These are phyloP conservation scores for Forsythia suspensa DNA, from an alignment of 257 asterid genomes.

Conservation along the genomic window DNA sequence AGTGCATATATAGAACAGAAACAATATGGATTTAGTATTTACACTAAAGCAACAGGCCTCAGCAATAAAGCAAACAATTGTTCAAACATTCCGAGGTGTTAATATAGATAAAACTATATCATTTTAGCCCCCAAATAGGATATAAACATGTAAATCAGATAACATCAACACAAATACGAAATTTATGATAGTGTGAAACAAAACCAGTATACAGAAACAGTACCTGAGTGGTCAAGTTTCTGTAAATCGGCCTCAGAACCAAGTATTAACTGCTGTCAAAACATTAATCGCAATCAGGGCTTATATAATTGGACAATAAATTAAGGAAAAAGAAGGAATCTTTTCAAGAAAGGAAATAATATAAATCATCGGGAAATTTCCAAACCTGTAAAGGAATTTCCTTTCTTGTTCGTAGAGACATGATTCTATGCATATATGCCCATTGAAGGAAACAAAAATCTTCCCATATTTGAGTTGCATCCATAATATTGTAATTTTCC, in stretches of 20 bases:
- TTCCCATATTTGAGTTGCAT: slow-evolving; percentile 27
- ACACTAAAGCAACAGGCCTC: not conserved
- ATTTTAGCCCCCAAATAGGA: not conserved
- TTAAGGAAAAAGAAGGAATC: not conserved
- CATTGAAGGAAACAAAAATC: slow-evolving; percentile 25
- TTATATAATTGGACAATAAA: not conserved
- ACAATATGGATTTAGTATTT: not conserved
- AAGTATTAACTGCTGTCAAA: slow-evolving; percentile 16
- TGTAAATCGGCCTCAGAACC: slow-evolving; percentile 12
- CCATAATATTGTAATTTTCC: slow-evolving; percentile 3
- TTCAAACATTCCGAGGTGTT: not conserved
- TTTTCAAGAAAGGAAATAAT: slow-evolving; percentile 22
- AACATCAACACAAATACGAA: not conserved
- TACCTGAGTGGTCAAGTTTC: slow-evolving; percentile 33
- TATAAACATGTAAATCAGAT: not conserved
- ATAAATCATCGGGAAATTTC: slow-evolving; percentile 16
- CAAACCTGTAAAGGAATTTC: slow-evolving; percentile 23
- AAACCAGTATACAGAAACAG: not conserved
- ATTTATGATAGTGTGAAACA: not conserved
- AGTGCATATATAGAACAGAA: not conserved
- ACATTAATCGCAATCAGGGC: slow-evolving; percentile 18
- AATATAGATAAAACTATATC: not conserved
- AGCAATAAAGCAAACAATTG: not conserved
- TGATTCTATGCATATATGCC: slow-evolving; percentile 15
- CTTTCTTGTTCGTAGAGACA: slow-evolving; percentile 12